Evolutionary conservation across 129 eudicot species (phyloP), one percentile per base, ranked within the genome.

Genomic region (Centella asiatica): DNA sequence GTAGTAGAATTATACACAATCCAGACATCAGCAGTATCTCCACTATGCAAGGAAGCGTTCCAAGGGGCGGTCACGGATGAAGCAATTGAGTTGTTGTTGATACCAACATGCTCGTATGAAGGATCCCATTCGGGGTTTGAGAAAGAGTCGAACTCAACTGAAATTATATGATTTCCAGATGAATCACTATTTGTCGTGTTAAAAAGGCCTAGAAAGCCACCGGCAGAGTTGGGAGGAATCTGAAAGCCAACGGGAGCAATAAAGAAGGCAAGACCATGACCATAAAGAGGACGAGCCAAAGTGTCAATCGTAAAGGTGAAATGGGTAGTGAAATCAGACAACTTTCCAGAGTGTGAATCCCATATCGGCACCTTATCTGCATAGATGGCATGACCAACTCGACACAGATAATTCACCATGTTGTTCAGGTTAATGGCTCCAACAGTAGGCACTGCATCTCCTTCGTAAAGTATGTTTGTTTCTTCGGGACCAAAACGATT

Each of bases 191-290:
- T 56, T 15, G 23, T 56, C 4, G 61, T 31, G 26, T 56, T 56
- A 31, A 83, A 80, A 0, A 83, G 78, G 29, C 85, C 90, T 42
- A 83, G 26, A 62, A 67, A 79, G 29, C 86, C 90, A 50, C 83
- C 83, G 12, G 64, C 67, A 13, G 90, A 80, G 66, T 79, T 79
- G 29, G 74, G 76, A 53, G 81, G 90, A 33, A 71, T 71, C 58
- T 70, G 86, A 44, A 68, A 77, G 31, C 48, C 78, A 52, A 42
- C 65, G 0, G 84, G 83, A 26, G 86, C 81, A 11, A 84, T 69
- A 65, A 80, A 84, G 71, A 84, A 80, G 3, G 81, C 51, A 20
- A 84, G 50, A 25, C 86, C 81, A 36, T 77, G 75, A 44, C 83
- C 81, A 15, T 80, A 74, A 1, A 0, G 0, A n/a, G 63, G 0